These are phyloP conservation scores for Ormosia semicastrata DNA, from an alignment of 306 rosid genomes.

Conservation along the genomic window DNA sequence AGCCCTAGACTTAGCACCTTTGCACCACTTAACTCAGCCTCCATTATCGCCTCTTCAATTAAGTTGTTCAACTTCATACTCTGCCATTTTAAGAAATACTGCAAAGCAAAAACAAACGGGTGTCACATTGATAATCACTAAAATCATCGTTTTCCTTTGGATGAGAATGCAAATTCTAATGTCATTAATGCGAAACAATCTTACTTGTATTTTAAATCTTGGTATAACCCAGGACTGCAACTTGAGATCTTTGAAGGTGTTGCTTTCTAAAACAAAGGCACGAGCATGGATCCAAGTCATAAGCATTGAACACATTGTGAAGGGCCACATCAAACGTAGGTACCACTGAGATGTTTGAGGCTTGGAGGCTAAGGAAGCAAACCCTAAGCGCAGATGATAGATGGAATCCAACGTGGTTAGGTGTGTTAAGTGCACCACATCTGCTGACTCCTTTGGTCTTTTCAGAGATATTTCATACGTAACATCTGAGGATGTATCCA, in stretches of 20 bases:
- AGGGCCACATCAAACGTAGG: constrained; percentile 44
- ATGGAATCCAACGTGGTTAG: constrained; percentile 49
- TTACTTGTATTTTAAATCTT: constrained; percentile 43
- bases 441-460: constrained; percentile 25
- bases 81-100: not conserved
- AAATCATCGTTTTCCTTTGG: not conserved
- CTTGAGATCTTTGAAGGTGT: constrained; percentile 29
- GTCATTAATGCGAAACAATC: not conserved
- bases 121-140: not conserved
- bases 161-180: not conserved
- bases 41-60: constrained; percentile 26
- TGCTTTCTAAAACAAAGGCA: constrained; percentile 42
- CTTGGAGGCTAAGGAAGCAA: constrained; percentile 43
- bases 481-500: constrained; percentile 34
- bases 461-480: constrained; percentile 31
- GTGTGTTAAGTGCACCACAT: constrained; percentile 48
- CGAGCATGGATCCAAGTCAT: constrained; percentile 26
- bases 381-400: constrained; percentile 40
- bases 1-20: constrained; percentile 27
- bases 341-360: constrained; percentile 42
- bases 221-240: constrained; percentile 54
- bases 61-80: not conserved
- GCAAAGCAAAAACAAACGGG: not conserved
- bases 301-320: constrained; percentile 32
- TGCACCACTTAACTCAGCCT: constrained; percentile 16